phyloP scores from a whole-genome alignment of 352 stramenopile species.

The Phytophthora aleatoria region DNA sequence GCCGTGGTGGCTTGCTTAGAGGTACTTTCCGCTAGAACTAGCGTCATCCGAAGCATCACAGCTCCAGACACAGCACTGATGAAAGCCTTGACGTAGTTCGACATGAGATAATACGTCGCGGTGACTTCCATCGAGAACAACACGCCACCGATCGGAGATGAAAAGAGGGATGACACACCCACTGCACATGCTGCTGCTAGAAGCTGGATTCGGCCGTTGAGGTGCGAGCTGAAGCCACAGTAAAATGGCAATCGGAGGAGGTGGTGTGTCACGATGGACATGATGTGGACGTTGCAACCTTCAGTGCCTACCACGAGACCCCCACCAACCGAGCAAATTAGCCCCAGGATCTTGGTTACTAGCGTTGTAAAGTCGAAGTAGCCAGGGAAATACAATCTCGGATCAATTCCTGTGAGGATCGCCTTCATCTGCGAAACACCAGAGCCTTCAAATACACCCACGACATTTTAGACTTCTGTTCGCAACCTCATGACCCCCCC shows the following conservation, averaged over 20 bases:
- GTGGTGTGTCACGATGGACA: conserved; percentile 92
- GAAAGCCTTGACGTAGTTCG: conserved; percentile 91
- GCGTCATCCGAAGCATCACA: conserved; percentile 77
- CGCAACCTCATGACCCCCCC: neutral
- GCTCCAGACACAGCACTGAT: conserved; percentile 80
- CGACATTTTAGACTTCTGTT: conserved; percentile 13
- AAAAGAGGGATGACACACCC: conserved; percentile 93
- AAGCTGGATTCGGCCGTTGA: conserved; percentile 88
- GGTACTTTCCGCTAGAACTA: conserved; percentile 58
- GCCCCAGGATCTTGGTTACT: conserved; percentile 90
- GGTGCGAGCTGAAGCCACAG: conserved; percentile 62
- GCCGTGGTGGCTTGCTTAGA: conserved; percentile 52
- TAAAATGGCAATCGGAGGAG: conserved; percentile 85
- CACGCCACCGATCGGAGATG: conserved; percentile 92
- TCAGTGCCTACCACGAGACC: conserved; percentile 97
- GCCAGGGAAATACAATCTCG: conserved; percentile 76
- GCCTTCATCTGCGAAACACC: conserved; percentile 90
- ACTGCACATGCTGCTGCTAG: conserved; percentile 92
- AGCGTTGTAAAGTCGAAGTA: conserved; percentile 86
- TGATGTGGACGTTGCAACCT: conserved; percentile 98
- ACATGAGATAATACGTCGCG: conserved; percentile 88
- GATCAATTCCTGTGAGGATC: conserved; percentile 84
- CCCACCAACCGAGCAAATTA: conserved; percentile 93
- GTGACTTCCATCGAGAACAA: conserved; percentile 96
- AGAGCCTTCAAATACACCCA: conserved; percentile 28